Evolutionary conservation across 192 early-diverging fungal species (phyloP).

Genomic region (Phlyctochytrium bullatum): DNA sequence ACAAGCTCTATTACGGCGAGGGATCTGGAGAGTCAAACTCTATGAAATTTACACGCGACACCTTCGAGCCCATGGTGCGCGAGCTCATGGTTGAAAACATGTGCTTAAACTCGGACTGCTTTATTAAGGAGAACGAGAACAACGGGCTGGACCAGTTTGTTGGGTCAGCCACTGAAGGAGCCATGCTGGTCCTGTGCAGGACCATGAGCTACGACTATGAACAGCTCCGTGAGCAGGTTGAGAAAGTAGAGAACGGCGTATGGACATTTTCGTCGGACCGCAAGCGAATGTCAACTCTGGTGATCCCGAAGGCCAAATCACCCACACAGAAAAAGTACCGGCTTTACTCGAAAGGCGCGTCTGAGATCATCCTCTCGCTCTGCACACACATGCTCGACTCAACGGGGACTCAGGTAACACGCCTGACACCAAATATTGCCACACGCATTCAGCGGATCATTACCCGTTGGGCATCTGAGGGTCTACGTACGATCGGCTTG

Average conservation of each 20-base stretch:
- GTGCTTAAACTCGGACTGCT: slow-evolving; percentile 56
- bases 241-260: slow-evolving; percentile 50
- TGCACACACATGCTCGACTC: slow-evolving; percentile 50
- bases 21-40: slow-evolving; percentile 50
- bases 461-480: slow-evolving; percentile 57
- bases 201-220: slow-evolving; percentile 52
- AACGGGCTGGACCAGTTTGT: slow-evolving; percentile 44
- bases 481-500: slow-evolving; percentile 52
- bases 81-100: slow-evolving; percentile 44
- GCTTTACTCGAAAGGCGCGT: slow-evolving; percentile 57
- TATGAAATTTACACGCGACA: slow-evolving; percentile 32
- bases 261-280: slow-evolving; percentile 58
- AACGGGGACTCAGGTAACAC: slow-evolving; percentile 16
- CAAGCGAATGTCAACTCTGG: slow-evolving; percentile 57
- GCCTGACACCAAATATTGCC: slow-evolving; percentile 26
- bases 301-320: slow-evolving; percentile 23
- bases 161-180: slow-evolving; percentile 60
- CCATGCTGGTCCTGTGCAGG: slow-evolving; percentile 44
- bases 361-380: slow-evolving; percentile 53
- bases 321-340: slow-evolving; percentile 30
- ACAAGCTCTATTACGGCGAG: slow-evolving; percentile 47
- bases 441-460: slow-evolving; percentile 40
- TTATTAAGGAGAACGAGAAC: slow-evolving; percentile 49
- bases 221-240: slow-evolving; percentile 27
- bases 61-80: slow-evolving; percentile 30